Percentiles rank a stretch among this genome's conserved stretches.
phyloP scores from a whole-genome alignment of 257 asterid species.

The Gardenia jasminoides region DNA sequence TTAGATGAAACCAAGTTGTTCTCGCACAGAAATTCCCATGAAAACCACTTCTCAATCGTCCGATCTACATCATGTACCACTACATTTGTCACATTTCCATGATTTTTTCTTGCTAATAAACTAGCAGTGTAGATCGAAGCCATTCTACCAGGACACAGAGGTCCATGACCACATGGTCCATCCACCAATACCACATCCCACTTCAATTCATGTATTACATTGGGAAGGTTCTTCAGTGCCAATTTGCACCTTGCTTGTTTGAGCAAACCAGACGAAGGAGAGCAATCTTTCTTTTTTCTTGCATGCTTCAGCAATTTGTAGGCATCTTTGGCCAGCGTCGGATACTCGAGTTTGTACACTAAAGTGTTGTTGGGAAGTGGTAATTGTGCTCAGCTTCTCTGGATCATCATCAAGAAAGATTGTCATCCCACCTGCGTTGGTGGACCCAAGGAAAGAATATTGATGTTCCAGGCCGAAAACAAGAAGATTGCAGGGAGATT shows the following conservation, averaged over 20 bases:
- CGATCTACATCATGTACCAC: slow-evolving; percentile 69
- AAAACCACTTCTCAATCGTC: slow-evolving; percentile 83
- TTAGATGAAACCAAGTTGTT: slow-evolving; percentile 67
- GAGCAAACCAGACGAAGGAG: slow-evolving; percentile 21
- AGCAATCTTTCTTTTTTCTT: slow-evolving; percentile 42
- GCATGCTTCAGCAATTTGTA: slow-evolving; percentile 59
- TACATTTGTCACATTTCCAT: slow-evolving; percentile 45
- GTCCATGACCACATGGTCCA: slow-evolving; percentile 63
- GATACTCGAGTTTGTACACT: slow-evolving; percentile 49
- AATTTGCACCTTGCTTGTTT: slow-evolving; percentile 48
- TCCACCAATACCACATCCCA: slow-evolving; percentile 84
- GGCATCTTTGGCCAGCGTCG: slow-evolving; percentile 63
- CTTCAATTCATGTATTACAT: slow-evolving; percentile 32
- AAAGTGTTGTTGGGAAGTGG: slow-evolving; percentile 23
- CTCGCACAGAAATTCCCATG: slow-evolving; percentile 87
- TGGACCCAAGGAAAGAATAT: slow-evolving; percentile 41
- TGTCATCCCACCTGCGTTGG: slow-evolving; percentile 60
- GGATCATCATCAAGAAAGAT: slow-evolving; percentile 53
- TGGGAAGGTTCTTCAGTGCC: slow-evolving; percentile 51
- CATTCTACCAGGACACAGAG: slow-evolving; percentile 80
- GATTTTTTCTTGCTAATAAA: slow-evolving; percentile 61
- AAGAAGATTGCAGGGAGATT: slow-evolving; percentile 68
- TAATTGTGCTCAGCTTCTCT: slow-evolving; percentile 23
- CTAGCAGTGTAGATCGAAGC: slow-evolving; percentile 67
- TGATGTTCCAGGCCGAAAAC: slow-evolving; percentile 57